Percentiles rank a stretch among this genome's conserved stretches.
These are phyloP conservation scores for Entomortierella parvispora DNA, from an alignment of 192 early-diverging fungal species.

Conservation along the genomic window DNA sequence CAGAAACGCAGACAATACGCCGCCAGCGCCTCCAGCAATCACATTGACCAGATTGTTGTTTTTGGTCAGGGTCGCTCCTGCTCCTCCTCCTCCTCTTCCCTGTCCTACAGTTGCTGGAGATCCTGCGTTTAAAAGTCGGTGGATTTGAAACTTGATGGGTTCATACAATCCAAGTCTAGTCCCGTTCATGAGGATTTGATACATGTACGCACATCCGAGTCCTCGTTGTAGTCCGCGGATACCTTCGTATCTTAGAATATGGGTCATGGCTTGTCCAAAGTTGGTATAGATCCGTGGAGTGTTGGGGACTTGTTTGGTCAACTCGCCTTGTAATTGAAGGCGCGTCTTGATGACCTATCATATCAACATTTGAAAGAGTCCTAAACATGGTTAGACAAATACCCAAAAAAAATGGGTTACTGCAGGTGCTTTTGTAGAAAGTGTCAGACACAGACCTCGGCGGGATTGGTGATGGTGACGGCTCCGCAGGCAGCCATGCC, in stretches of 20 bases:
- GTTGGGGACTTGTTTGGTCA: conserved; percentile 62
- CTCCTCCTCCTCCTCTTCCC: too few relatives aligned
- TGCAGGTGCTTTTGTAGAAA: neutral
- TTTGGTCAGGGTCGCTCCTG: conserved; percentile 26
- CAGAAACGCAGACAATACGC: conserved; percentile 82
- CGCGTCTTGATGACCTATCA: conserved; percentile 90
- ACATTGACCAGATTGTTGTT: conserved; percentile 72
- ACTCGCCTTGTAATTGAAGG: conserved; percentile 94
- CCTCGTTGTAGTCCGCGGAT: conserved; percentile 90
- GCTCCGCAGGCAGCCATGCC: conserved; percentile 87
- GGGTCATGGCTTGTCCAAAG: conserved; percentile 77
- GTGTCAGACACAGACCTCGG: conserved; percentile 69
- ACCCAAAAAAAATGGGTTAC: neutral
- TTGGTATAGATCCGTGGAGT: conserved; percentile 73
- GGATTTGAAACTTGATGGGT: conserved; percentile 74
- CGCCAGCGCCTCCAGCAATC: conserved; percentile 77
- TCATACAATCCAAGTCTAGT: conserved; percentile 92
- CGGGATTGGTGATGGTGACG: conserved; percentile 93
- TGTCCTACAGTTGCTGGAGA: too few relatives aligned
- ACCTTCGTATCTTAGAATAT: conserved; percentile 85
- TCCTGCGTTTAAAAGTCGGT: conserved; percentile 42
- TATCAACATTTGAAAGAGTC: too few relatives aligned
- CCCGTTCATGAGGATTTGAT: conserved; percentile 94
- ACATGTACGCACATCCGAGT: conserved; percentile 83
- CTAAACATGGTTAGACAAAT: too few relatives aligned